Conservation (phyloP, 2,329 filamentous ascomycete species). For the Xylariaceae sp. region DNA sequence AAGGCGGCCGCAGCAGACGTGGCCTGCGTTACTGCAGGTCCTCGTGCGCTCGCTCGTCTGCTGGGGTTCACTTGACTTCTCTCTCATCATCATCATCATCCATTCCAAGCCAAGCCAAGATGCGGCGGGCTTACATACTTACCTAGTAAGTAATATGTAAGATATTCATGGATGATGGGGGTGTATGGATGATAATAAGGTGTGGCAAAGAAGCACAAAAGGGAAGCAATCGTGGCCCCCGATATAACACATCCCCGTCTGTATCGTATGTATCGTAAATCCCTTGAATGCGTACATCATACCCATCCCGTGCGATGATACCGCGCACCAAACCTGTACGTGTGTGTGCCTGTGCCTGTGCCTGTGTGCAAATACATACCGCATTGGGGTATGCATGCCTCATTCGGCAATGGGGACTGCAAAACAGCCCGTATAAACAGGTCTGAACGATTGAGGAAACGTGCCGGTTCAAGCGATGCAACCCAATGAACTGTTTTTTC, state of each 20-base stretch:
- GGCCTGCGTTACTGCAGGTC: constrained; percentile 32
- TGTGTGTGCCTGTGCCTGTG: too few species aligned
- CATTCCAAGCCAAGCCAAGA: background rate
- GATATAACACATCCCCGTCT: too few species aligned
- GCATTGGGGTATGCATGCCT: background rate
- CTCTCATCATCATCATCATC: constrained; percentile 9
- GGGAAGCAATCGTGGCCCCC: too few species aligned
- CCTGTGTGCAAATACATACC: background rate
- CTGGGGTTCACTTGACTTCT: constrained; percentile 11
- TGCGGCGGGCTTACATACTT: background rate
- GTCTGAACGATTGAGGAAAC: background rate
- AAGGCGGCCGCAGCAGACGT: constrained; percentile 32
- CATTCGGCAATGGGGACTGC: background rate
- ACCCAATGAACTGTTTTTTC: background rate
- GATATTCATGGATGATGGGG: too few species aligned
- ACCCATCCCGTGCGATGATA: too few species aligned
- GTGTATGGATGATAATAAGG: too few species aligned
- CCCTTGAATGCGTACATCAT: too few species aligned
- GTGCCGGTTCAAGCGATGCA: constrained; percentile 3
- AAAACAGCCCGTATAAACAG: background rate
- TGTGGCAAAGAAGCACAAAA: too few species aligned
- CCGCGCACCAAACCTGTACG: too few species aligned
- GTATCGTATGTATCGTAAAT: too few species aligned
- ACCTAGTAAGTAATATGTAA: too few species aligned
- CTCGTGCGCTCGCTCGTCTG: constrained; percentile 10